A percentile compares a stretch with the other conserved stretches of the same genome.
These are phyloP conservation scores for Peronospora farinosa DNA, from an alignment of 352 stramenopile genomes.

Conservation along the genomic window DNA sequence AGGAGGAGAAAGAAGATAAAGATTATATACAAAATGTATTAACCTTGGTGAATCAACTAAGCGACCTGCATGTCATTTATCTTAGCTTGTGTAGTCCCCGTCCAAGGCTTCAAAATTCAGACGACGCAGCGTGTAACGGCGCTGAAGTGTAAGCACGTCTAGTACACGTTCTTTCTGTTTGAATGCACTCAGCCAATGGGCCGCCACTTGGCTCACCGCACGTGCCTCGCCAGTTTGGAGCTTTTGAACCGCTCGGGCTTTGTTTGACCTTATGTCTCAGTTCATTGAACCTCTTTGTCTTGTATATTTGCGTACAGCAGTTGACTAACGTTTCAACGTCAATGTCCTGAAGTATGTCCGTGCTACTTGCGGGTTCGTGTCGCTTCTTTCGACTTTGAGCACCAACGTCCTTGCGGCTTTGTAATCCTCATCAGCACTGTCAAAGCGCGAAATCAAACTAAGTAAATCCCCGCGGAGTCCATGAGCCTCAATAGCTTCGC, in stretches of 20 bases:
- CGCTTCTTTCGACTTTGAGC: constrained; percentile 2
- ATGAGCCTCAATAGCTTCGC: constrained; percentile 30
- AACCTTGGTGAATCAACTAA: constrained; percentile 9
- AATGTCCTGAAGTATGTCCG: constrained; percentile 14
- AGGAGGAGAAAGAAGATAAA: constrained; percentile 8
- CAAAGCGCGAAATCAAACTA: constrained; percentile 42
- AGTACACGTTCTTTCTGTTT: constrained; percentile 35
- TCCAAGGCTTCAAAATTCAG: constrained; percentile 30
- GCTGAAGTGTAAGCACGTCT: constrained; percentile 41
- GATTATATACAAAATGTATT: constrained; percentile 11
- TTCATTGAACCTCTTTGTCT: constrained; percentile 34
- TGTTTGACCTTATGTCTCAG: constrained; percentile 33
- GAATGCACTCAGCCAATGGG: constrained; percentile 38
- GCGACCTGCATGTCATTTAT: constrained; percentile 5
- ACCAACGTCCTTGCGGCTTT: constrained; percentile 17
- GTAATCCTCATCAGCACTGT: constrained; percentile 43
- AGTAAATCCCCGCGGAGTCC: constrained; percentile 47
- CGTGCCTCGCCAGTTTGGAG: neutral
- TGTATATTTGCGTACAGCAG: constrained; percentile 49
- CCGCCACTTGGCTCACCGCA: constrained; percentile 21
- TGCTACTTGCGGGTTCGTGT: neutral
- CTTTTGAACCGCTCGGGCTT: constrained; percentile 3
- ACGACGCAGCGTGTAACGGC: constrained; percentile 34
- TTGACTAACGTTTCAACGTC: constrained; percentile 43
- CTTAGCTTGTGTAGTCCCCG: neutral